A percentile compares a stretch with the other conserved stretches of the same genome.
Evolutionary conservation across 495 filamentous ascomycete genomes (phyloP).

Genomic region (Halenospora varia): DNA sequence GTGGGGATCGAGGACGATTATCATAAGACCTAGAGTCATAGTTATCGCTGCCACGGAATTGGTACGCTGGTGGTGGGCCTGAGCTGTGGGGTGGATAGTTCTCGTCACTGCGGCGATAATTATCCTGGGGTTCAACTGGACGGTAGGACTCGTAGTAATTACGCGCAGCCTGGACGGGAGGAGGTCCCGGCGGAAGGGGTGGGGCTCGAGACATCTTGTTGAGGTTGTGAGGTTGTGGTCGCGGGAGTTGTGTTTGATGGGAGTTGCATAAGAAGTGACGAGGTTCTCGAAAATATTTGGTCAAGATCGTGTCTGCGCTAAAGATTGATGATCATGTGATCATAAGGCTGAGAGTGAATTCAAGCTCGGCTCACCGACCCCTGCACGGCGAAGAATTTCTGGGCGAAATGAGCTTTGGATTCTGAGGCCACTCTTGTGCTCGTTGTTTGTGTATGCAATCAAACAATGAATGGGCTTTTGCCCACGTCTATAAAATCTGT

Average conservation of each 20-base stretch:
- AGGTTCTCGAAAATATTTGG: background rate
- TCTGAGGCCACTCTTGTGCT: too few species aligned
- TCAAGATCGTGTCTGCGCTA: background rate
- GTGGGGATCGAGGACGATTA: constrained; percentile 6
- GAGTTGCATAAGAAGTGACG: background rate
- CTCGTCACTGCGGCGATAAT: background rate
- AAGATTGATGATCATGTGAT: background rate
- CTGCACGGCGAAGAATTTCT: too few species aligned
- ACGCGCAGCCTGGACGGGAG: constrained; percentile 9
- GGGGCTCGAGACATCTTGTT: constrained; percentile 18
- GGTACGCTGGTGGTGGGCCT: constrained; percentile 13
- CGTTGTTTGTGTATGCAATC: too few species aligned
- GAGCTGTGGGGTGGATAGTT: background rate
- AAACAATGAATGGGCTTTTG: too few species aligned
- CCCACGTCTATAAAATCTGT: too few species aligned
- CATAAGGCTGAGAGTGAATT: too few species aligned
- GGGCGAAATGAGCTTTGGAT: too few species aligned
- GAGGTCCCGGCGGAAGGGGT: constrained; percentile 18
- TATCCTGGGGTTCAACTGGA: background rate
- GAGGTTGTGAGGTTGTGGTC: background rate
- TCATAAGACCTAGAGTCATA: constrained; percentile 11
- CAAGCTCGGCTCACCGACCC: too few species aligned
- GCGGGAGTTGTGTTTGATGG: background rate
- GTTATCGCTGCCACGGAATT: constrained; percentile 16
- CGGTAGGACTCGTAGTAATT: constrained; percentile 13